These are phyloP conservation scores for Chlorella sp. DNA, from an alignment of 139 green algal species.

Conservation along the genomic window DNA sequence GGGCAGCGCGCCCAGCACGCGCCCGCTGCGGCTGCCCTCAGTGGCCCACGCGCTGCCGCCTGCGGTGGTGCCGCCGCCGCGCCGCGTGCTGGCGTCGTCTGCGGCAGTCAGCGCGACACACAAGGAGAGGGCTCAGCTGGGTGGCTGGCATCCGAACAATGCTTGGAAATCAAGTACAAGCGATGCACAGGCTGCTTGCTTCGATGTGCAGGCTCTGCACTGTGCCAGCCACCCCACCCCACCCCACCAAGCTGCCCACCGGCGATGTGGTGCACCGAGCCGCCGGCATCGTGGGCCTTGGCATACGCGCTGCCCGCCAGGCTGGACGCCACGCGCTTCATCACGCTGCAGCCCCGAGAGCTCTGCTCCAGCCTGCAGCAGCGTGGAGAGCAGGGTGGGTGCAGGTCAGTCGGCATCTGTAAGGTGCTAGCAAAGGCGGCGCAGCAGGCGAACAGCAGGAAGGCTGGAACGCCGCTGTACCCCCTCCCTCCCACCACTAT, in stretches of 20 bases:
- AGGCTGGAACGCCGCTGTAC: too few species aligned
- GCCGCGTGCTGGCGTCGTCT: constrained; percentile 1
- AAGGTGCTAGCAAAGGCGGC: too few species aligned
- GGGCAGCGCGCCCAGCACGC: background rate
- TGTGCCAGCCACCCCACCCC: too few species aligned
- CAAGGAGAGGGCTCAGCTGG: background rate
- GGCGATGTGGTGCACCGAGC: constrained; percentile 7
- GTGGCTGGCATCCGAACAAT: too few species aligned
- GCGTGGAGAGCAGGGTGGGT: too few species aligned
- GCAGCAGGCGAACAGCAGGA: too few species aligned
- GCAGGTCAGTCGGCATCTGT: too few species aligned
- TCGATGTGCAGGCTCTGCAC: too few species aligned
- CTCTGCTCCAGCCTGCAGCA: background rate
- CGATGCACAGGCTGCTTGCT: too few species aligned
- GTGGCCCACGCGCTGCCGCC: background rate
- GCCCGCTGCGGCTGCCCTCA: background rate
- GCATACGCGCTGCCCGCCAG: constrained; percentile 24
- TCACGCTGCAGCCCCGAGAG: background rate
- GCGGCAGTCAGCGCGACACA: background rate
- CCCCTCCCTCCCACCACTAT: too few species aligned
- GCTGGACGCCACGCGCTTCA: constrained; percentile 11
- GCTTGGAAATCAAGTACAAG: too few species aligned
- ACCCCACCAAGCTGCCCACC: too few species aligned
- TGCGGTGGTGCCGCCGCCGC: background rate
- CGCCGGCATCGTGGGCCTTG: constrained; percentile 4